Base-by-base conservation (phyloP, 768 basidiomycete species). In the Mycena vulgaris region DNA sequence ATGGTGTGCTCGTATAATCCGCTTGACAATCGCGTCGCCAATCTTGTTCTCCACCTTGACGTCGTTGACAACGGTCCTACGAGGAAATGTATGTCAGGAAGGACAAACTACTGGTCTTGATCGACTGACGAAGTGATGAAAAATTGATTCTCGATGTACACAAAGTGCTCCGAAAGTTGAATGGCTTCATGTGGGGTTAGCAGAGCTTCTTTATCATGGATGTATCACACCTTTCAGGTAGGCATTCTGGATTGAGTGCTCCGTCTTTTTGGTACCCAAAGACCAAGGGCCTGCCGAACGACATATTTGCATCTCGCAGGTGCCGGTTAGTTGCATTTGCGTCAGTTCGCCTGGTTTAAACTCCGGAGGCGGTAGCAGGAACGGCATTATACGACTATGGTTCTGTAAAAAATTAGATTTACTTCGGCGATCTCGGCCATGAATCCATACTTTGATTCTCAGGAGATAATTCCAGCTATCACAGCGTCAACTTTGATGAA, bases 221-320 rank as follows among this genome's bases (percentile, higher is more conserved):
- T 3, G 7, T 19, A 3, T 17, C 42, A 33, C 19, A 93, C 95
- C 95, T 87, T 96, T 92, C 66, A 95, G 82, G 77, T 98, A 98
- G 16, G 97, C 96, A 75, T 95, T 95, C 82, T 97, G 96, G 48
- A 99, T 96, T 16, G 97, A 98, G 75, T 92, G 90, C 80, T 99
- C 98, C 53, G 92, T 89, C 75, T 87, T 90, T 62, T 90, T 91
- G 4, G 96, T 98, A 4, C 97, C 98, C 80, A 99, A 86, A 3
- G 97, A 98, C 98, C 98, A 99, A 2, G 95, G 95, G 2, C 96
- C 96, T 16, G 94, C 93, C 19, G 95, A 97, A 28, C 98, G 91
- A 79, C 96, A 97, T 70, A 99, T 95, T 77, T 99, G 98, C 77
- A 98, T 86, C 78, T 99, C 98, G 80, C 97, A 98, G 0, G 97